Evolutionary conservation across 2,329 filamentous ascomycete species (phyloP).

Genomic region (Trichophyton simii): DNA sequence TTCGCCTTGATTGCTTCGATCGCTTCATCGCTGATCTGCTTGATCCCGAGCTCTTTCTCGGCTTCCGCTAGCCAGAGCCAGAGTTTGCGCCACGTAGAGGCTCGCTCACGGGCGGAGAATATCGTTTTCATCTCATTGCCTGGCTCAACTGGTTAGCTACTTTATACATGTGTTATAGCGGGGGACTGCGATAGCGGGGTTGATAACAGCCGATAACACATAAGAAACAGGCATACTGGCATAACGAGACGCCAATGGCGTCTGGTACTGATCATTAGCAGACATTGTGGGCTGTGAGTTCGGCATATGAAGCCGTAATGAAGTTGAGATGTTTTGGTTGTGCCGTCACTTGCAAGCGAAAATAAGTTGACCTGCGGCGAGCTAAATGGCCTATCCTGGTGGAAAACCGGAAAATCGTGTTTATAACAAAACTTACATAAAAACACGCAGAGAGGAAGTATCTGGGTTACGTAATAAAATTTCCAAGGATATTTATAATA

Average conservation of each 20-base stretch:
- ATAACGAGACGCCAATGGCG: conserved; percentile 59
- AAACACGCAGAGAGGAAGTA: no score
- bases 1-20: conserved; percentile 65
- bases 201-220: neutral
- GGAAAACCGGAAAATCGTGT: no score
- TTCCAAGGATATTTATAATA: no score
- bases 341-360: neutral
- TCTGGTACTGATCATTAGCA: conserved; percentile 48
- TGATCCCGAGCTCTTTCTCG: conserved; percentile 67
- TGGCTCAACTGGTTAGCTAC: neutral
- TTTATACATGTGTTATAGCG: neutral
- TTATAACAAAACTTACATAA: no score
- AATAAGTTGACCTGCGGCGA: neutral
- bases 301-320: neutral
- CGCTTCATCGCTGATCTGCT: conserved; percentile 57
- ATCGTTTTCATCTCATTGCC: conserved; percentile 57
- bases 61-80: conserved; percentile 76
- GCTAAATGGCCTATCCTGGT: no score
- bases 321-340: neutral
- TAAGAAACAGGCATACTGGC: conserved; percentile 37
- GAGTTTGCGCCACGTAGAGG: conserved; percentile 68
- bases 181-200: neutral
- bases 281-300: conserved; percentile 19
- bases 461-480: no score
- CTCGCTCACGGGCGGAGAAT: conserved; percentile 64